These are phyloP conservation scores for Nidularia sp. DNA, from an alignment of 768 basidiomycete species.

Conservation along the genomic window DNA sequence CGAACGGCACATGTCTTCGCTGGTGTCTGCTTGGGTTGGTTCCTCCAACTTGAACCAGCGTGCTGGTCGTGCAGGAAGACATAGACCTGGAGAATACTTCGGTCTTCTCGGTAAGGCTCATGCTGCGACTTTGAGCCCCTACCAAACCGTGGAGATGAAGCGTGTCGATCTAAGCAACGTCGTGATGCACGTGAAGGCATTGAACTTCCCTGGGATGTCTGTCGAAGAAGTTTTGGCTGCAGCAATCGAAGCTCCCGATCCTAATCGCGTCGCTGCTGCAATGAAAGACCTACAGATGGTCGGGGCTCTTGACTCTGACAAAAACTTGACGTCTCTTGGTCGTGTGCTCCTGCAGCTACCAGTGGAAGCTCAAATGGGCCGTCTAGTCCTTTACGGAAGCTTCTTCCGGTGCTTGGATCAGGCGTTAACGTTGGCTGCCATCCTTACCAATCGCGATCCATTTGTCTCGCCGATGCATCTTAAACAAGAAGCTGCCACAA, in stretches of 20 bases:
- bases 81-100: slow-evolving; percentile 87
- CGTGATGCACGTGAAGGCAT: slow-evolving; percentile 95
- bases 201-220: slow-evolving; percentile 81
- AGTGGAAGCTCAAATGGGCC: slow-evolving; percentile 86
- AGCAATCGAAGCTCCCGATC: slow-evolving; percentile 85
- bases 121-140: slow-evolving; percentile 58
- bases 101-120: slow-evolving; percentile 71
- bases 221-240: slow-evolving; percentile 84
- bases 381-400: slow-evolving; percentile 83
- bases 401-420: slow-evolving; percentile 92
- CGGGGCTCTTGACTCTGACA: slow-evolving; percentile 75
- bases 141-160: slow-evolving; percentile 96
- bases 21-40: slow-evolving; percentile 90
- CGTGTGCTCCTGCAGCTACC: slow-evolving; percentile 86
- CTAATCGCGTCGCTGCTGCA: slow-evolving; percentile 72
- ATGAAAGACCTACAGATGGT: slow-evolving; percentile 79
- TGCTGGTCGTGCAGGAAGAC: slow-evolving; percentile 89
- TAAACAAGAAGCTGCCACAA: slow-evolving; percentile 63
- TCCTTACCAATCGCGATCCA: slow-evolving; percentile 86
- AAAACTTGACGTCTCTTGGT: slow-evolving; percentile 83
- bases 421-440: slow-evolving; percentile 86
- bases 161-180: slow-evolving; percentile 85
- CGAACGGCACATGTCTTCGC: slow-evolving; percentile 79
- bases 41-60: slow-evolving; percentile 87
- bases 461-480: slow-evolving; percentile 81